Evolutionary conservation across 1,139 yeast species (phyloP).

Genomic region (Taphrina deformans): DNA sequence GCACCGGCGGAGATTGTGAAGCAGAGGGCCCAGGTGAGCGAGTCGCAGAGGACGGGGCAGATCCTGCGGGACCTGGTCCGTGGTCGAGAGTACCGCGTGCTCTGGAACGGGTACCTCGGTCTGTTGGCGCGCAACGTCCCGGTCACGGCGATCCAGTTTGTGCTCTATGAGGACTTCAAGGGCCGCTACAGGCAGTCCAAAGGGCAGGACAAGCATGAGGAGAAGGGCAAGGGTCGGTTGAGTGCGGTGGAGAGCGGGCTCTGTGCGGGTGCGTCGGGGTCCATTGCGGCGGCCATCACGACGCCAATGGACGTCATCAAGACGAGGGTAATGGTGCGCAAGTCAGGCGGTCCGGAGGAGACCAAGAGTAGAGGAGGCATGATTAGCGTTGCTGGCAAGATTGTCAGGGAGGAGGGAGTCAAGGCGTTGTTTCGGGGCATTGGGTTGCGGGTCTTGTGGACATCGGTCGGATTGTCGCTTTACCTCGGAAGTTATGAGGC

Average conservation of each 20-base stretch:
- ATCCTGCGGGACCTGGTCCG: conserved; percentile 56
- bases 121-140: conserved; percentile 95
- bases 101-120: conserved; percentile 89
- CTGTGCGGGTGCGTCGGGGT: conserved; percentile 84
- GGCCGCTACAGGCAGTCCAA: conserved; percentile 38
- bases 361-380: conserved; percentile 50
- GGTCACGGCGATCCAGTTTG: conserved; percentile 91
- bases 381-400: conserved; percentile 50
- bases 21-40: conserved; percentile 83
- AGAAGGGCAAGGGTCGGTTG: conserved; percentile 44
- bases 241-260: conserved; percentile 75
- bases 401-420: conserved; percentile 66
- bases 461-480: conserved; percentile 97
- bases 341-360: conserved; percentile 41
- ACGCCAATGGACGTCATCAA: conserved; percentile 92
- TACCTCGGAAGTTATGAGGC: conserved; percentile 73
- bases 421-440: conserved; percentile 75
- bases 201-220: not conserved
- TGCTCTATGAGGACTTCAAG: conserved; percentile 82
- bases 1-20: conserved; percentile 97
- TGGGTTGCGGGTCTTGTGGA: conserved; percentile 96
- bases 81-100: conserved; percentile 59
- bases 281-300: conserved; percentile 82
- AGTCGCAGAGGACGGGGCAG: conserved; percentile 61
- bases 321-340: conserved; percentile 71